Base-by-base conservation (phyloP, 768 basidiomycete genomes). In the Hygrophoropsis aurantiaca region DNA sequence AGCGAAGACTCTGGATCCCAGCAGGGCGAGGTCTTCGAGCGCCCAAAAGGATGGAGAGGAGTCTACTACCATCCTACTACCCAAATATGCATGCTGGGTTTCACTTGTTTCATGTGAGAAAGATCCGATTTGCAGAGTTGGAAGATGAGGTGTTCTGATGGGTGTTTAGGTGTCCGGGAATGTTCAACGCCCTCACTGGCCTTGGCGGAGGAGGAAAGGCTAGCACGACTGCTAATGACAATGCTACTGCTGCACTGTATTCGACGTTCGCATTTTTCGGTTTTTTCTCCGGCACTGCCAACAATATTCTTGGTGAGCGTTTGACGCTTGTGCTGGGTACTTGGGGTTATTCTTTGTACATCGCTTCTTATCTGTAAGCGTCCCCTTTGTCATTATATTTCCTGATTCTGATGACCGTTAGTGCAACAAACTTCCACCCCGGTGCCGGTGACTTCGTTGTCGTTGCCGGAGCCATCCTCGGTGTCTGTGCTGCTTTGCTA, bases 201-300 rank as follows among this genome's bases (percentile, higher is more conserved):
- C 74, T 94, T 37, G 90, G 91, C 4, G 89, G 77, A 36, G 89
- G 87, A 35, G 90, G 90, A 0, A 85, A 87, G 64, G 58, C 88
- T 35, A 82, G 87, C 55, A 44, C 77, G 3, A 73, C 69, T 2
- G 85, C 80, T 8, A 77, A 75, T 58, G 83, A 87, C 9, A 87
- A 90, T 56, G 75, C 85, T 3, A 88, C 80, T 54, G 68, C 81
- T 0, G 79, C 84, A 1, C 61, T 89, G 5, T 90, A 91, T 51
- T 62, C 80, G 1, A 78, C 77, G 7, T 84, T 85, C 56, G 79
- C 82, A 16, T 68, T 78, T 54, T 72, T 73, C 4, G 80, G 78
- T 3, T 85, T 87, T 71, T 84, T 85, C 47, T 74, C 86, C 11
- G 88, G 87, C 20, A 82, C 87, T 2, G 68, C 91, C 61, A 89